Evolutionary conservation across 192 early-diverging fungal genomes (phyloP), one percentile per base, ranked within the genome.

Genomic region (Powellomyces hirtus): DNA sequence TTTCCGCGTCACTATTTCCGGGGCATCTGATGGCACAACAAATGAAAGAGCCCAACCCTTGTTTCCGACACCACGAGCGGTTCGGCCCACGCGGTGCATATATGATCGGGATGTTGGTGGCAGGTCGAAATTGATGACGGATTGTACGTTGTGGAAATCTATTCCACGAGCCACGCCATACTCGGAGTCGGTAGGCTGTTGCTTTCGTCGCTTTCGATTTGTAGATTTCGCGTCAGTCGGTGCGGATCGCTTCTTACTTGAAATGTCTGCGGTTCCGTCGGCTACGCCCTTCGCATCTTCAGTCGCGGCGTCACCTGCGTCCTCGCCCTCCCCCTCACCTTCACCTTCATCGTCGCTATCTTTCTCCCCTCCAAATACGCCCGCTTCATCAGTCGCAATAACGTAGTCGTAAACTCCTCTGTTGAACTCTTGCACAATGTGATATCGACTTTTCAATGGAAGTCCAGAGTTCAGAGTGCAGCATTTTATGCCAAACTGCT

Each of bases 111-210:
- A 86, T 0, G 93, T 89, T 1, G 64, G 76, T 38, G 97, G 97
- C 68, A 99, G 90, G 70, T 99, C 97, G 85, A 97, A 97, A 78
- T 99, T 99, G 79, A 99, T 89, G 36, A 99, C 97, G 6, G 92
- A 86, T 3, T 88, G 82, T 0, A 97, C 97, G 68, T 89, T 88
- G 40, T 92, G 85, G 75, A 99, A 99, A 75, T 99, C 97, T 37
- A 99, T 89, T 29, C 97, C 97, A 40, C 97, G 90, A 7, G 95
- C 90, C 22, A 97, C 92, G 26, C 96, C 96, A 72, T 97, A 97
- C 71, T 97, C 96, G 38, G 85, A 82, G 74, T 96, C 92, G 75
- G 29, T 81, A 76, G 38, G 79, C 79, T 72, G 38, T 66, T 42
- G 40, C 40, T 53, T 42, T 57, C 65, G 71, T 79, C 35, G 35